Evolutionary conservation across 2,329 filamentous ascomycete genomes (phyloP).

Genomic region (Sporothrix humicola): DNA sequence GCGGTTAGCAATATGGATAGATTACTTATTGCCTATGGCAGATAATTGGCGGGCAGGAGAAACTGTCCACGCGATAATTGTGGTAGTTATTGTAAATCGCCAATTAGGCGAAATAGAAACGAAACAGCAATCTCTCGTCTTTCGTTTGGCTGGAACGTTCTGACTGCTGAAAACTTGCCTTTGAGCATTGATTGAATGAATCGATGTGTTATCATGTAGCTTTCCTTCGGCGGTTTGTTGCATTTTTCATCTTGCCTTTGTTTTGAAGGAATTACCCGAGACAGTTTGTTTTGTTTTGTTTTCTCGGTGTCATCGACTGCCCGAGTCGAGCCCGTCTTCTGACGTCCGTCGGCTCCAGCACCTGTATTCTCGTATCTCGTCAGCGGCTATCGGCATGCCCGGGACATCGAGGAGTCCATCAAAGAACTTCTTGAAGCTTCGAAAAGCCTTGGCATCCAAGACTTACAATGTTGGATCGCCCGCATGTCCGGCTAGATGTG

Average conservation of each 20-base stretch:
- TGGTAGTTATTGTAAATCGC: not conserved
- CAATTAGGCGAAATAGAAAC: slow-evolving; percentile 15
- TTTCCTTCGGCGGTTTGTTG: not conserved
- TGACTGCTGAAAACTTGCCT: not conserved
- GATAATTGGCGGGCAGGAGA: not conserved
- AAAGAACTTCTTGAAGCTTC: slow-evolving; percentile 21
- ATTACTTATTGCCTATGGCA: not conserved
- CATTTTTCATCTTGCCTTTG: not conserved
- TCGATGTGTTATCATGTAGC: not conserved
- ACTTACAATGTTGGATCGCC: slow-evolving; percentile 19
- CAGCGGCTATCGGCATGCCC: not conserved
- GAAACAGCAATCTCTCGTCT: slow-evolving; percentile 11
- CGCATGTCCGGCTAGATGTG: not conserved
- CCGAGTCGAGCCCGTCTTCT: not conserved
- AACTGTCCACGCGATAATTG: not conserved
- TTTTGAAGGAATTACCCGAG: slow-evolving; percentile 17
- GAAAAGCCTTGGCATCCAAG: slow-evolving; percentile 15
- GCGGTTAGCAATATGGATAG: not conserved
- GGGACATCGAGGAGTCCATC: not conserved
- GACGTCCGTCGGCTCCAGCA: not conserved
- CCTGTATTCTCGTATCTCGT: not conserved
- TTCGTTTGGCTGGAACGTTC: not conserved
- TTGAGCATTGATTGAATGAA: not conserved
- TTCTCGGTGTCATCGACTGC: not conserved
- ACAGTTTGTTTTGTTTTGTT: slow-evolving; percentile 15